Evolutionary conservation across 352 stramenopile species (phyloP).

Genomic region (Globisporangium nagaii): DNA sequence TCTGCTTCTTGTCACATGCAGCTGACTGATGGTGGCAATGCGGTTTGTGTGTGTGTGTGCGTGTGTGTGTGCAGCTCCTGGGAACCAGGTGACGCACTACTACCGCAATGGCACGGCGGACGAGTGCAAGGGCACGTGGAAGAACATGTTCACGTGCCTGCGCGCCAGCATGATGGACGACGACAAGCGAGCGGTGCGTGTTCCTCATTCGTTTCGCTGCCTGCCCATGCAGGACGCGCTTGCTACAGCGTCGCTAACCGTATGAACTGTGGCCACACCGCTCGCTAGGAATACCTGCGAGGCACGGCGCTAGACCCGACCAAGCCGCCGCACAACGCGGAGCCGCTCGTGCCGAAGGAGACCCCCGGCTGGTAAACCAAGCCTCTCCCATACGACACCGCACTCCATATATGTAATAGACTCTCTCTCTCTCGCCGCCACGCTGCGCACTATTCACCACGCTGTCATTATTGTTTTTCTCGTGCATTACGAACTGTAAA

Average conservation of each 20-base stretch:
- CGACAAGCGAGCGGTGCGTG: constrained; percentile 49
- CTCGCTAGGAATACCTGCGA: constrained; percentile 44
- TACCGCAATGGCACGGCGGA: constrained; percentile 68
- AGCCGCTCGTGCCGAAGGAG: constrained; percentile 65
- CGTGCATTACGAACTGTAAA: too few relatives aligned
- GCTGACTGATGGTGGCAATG: not conserved
- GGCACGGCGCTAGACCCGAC: constrained; percentile 57
- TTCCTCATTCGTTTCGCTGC: too few relatives aligned
- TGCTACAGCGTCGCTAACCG: not conserved
- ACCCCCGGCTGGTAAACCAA: constrained; percentile 55
- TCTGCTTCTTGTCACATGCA: not conserved
- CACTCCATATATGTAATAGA: constrained; percentile 12
- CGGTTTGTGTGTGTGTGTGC: not conserved
- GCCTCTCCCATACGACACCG: not conserved
- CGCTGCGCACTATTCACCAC: too few relatives aligned
- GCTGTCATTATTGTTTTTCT: too few relatives aligned
- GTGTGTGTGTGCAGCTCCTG: constrained; percentile 33
- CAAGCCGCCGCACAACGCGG: constrained; percentile 41
- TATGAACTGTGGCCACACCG: not conserved
- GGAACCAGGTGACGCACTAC: constrained; percentile 79
- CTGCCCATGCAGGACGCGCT: not conserved
- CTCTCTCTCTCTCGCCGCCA: not conserved
- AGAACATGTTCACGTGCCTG: constrained; percentile 79
- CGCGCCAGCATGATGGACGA: constrained; percentile 76
- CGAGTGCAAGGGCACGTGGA: constrained; percentile 77